Percentiles rank a stretch among this genome's conserved stretches.
Conservation (phyloP, 1,284 basidiomycete genomes). For the Naganishia cerealis region DNA sequence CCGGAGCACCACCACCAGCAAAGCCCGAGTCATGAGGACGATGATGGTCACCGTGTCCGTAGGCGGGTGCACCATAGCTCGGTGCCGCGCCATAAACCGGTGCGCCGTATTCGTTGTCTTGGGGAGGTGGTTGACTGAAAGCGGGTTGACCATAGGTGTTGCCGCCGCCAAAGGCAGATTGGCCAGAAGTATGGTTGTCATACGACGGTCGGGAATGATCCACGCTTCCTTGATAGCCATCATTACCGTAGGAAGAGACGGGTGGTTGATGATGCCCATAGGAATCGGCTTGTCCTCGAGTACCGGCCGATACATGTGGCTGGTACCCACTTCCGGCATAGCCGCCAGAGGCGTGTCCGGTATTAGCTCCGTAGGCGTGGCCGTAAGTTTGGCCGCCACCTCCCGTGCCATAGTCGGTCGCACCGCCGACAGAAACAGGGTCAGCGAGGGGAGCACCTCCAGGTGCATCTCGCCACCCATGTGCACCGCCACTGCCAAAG, state of each 20-base stretch:
- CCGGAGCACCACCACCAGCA: conserved; percentile 9
- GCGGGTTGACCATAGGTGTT: conserved; percentile 17
- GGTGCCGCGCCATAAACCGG: conserved; percentile 30
- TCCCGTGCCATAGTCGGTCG: conserved; percentile 19
- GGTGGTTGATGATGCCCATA: conserved; percentile 8
- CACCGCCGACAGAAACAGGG: conserved; percentile 13
- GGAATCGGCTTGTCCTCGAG: neutral
- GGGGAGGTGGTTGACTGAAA: conserved; percentile 33
- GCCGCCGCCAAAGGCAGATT: conserved; percentile 8
- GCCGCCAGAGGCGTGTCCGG: neutral
- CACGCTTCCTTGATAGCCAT: neutral
- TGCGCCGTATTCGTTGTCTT: conserved; percentile 35
- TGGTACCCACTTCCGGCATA: neutral
- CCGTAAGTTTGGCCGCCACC: conserved; percentile 9
- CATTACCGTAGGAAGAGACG: conserved; percentile 2
- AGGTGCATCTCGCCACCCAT: conserved; percentile 48
- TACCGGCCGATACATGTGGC: neutral
- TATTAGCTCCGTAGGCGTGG: conserved; percentile 15
- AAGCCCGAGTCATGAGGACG: conserved; percentile 23
- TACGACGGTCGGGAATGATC: conserved; percentile 19
- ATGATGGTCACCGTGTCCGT: conserved; percentile 18
- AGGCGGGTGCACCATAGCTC: conserved; percentile 8
- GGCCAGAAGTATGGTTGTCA: neutral
- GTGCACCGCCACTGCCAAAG: conserved; percentile 50
- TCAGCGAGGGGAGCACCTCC: conserved; percentile 28